phyloP scores from a whole-genome alignment of 768 basidiomycete genomes.

The Hypholoma sublateritium region DNA sequence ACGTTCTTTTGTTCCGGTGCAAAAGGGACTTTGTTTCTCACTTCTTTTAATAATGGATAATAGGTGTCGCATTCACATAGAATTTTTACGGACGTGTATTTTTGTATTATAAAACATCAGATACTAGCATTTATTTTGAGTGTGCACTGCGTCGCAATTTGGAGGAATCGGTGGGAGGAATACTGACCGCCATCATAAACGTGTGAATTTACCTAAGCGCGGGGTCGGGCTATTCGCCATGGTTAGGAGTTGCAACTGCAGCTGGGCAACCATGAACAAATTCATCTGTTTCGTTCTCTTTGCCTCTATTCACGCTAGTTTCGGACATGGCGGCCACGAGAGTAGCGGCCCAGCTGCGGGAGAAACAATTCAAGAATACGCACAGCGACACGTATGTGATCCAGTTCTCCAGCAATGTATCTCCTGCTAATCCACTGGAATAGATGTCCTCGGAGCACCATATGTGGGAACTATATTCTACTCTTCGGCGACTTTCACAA shows the following conservation, averaged over 20 bases:
- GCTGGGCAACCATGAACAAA: conserved; percentile 43
- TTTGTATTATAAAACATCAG: neutral
- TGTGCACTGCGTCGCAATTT: neutral
- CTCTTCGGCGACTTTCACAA: neutral
- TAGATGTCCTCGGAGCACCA: conserved; percentile 92
- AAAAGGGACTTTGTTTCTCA: neutral
- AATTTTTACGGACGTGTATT: neutral
- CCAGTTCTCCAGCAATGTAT: neutral
- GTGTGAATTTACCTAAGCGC: too few relatives aligned
- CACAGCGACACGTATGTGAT: conserved; percentile 82
- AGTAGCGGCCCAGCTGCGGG: conserved; percentile 46
- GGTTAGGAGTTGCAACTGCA: too few relatives aligned
- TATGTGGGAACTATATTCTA: conserved; percentile 46
- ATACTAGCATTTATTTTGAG: neutral
- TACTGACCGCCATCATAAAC: too few relatives aligned
- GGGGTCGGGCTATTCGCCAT: too few relatives aligned
- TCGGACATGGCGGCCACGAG: conserved; percentile 64
- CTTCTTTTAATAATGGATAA: neutral
- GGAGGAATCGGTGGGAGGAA: too few relatives aligned
- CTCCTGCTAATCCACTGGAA: conserved; percentile 6
- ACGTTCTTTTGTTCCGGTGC: neutral
- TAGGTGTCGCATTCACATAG: neutral
- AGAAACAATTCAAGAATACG: conserved; percentile 81
- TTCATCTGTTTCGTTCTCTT: conserved; percentile 43
- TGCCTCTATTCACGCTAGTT: conserved; percentile 27